phyloP scores from a whole-genome alignment of 1,284 basidiomycete genomes.

The Ceratobasidium papillatum region DNA sequence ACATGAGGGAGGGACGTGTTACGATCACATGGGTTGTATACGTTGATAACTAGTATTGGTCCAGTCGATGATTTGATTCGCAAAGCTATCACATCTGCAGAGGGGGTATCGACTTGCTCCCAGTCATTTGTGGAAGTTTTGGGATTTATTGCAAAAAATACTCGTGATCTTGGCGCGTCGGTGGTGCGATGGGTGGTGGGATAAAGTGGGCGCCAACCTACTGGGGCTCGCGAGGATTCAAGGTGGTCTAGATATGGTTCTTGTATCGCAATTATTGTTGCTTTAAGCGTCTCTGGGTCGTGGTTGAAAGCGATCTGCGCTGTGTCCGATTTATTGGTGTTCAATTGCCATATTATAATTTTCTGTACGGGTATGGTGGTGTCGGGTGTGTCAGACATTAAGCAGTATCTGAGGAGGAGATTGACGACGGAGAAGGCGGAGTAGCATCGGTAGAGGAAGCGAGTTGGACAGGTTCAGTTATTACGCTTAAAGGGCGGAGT shows the following conservation, averaged over 20 bases:
- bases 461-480: too few species aligned
- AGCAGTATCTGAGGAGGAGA: background rate
- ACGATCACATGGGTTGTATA: background rate
- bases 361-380: background rate
- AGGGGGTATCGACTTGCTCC: background rate
- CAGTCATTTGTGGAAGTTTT: background rate
- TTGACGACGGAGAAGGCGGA: background rate
- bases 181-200: background rate
- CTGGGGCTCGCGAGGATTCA: background rate
- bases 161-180: background rate
- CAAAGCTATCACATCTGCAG: background rate
- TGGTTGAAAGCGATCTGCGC: background rate
- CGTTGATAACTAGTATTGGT: background rate
- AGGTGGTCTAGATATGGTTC: background rate
- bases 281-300: background rate
- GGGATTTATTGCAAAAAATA: background rate
- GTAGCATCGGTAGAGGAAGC: too few species aligned
- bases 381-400: background rate
- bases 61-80: background rate
- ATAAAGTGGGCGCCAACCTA: background rate
- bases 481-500: too few species aligned
- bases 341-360: background rate
- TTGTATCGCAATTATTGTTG: background rate
- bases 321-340: background rate
- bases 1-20: background rate